Percentiles rank a stretch among this genome's conserved stretches.
These are phyloP conservation scores for Murraya koenigii DNA, from an alignment of 345 rosid genomes.

Conservation along the genomic window DNA sequence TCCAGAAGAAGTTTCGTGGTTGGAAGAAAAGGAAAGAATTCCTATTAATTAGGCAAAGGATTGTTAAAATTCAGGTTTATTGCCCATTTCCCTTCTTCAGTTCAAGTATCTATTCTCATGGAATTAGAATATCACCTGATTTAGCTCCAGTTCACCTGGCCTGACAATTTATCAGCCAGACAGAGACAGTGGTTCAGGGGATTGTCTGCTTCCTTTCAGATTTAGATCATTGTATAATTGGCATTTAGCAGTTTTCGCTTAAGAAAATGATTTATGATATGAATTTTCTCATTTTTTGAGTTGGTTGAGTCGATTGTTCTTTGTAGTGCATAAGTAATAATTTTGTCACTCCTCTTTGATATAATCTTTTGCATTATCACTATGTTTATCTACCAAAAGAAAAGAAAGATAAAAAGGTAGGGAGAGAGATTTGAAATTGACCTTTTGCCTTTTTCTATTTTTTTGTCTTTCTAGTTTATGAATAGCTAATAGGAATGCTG, in stretches of 20 bases:
- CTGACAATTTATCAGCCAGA: background rate
- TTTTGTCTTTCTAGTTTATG: background rate
- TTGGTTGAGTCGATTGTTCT: background rate
- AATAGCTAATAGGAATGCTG: conserved; percentile 10
- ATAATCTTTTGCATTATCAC: background rate
- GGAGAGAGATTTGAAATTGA: background rate
- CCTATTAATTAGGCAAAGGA: conserved; percentile 70
- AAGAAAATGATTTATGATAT: background rate
- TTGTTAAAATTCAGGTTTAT: conserved; percentile 85
- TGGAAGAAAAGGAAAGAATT: conserved; percentile 90
- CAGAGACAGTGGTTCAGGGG: background rate
- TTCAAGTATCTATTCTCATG: background rate
- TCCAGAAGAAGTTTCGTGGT: conserved; percentile 88
- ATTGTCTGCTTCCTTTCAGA: background rate
- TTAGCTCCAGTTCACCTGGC: background rate
- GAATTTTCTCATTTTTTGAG: background rate
- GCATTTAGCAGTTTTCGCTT: background rate
- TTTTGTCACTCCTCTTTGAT: background rate
- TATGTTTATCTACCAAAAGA: background rate
- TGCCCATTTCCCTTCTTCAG: conserved; percentile 4
- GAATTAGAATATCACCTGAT: background rate
- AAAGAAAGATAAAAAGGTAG: background rate
- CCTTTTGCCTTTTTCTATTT: background rate
- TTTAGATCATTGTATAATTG: background rate
- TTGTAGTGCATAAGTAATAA: background rate